Evolutionary conservation across 2,329 filamentous ascomycete genomes (phyloP).

Genomic region (Monosporascus sp.): DNA sequence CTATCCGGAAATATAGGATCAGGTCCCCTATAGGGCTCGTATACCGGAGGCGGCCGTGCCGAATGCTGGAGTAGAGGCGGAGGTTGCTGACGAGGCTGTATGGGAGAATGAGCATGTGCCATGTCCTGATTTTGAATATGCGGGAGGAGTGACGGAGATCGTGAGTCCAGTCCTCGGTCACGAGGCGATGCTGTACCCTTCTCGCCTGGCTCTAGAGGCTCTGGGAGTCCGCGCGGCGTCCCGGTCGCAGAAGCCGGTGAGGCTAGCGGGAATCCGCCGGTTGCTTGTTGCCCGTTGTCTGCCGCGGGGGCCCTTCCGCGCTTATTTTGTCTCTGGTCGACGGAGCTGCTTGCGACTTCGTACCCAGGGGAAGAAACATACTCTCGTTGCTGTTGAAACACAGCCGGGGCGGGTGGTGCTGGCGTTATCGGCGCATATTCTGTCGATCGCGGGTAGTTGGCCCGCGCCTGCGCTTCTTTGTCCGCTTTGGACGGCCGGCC

Average conservation of each 20-base stretch:
- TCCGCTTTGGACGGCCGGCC: conserved; percentile 41
- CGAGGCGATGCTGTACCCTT: conserved; percentile 23
- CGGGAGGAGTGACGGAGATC: conserved; percentile 22
- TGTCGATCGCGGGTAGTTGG: conserved; percentile 20
- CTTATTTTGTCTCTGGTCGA: conserved; percentile 21
- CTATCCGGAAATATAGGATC: conserved; percentile 29
- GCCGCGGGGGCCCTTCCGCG: conserved; percentile 16
- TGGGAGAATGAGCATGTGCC: conserved; percentile 15
- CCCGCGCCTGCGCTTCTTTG: conserved; percentile 31
- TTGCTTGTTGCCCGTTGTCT: conserved; percentile 22
- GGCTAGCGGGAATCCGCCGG: conserved; percentile 17
- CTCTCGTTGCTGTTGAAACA: conserved; percentile 22
- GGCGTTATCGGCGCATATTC: conserved; percentile 28
- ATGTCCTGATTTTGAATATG: conserved; percentile 20
- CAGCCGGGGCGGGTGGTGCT: conserved; percentile 17
- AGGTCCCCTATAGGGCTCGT: conserved; percentile 20
- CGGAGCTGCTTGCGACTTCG: conserved; percentile 20
- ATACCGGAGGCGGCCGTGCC: conserved; percentile 14
- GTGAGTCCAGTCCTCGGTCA: conserved; percentile 20
- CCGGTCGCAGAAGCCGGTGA: conserved; percentile 25
- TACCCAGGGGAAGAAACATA: conserved; percentile 27
- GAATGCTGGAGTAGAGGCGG: conserved; percentile 18
- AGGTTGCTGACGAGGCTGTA: conserved; percentile 20
- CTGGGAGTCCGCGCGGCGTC: conserved; percentile 24
- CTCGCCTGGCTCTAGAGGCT: conserved; percentile 24